A percentile compares a stretch with the other conserved stretches of the same genome.
These are phyloP conservation scores for Corylus heterophylla DNA, from an alignment of 306 rosid species.

Conservation along the genomic window DNA sequence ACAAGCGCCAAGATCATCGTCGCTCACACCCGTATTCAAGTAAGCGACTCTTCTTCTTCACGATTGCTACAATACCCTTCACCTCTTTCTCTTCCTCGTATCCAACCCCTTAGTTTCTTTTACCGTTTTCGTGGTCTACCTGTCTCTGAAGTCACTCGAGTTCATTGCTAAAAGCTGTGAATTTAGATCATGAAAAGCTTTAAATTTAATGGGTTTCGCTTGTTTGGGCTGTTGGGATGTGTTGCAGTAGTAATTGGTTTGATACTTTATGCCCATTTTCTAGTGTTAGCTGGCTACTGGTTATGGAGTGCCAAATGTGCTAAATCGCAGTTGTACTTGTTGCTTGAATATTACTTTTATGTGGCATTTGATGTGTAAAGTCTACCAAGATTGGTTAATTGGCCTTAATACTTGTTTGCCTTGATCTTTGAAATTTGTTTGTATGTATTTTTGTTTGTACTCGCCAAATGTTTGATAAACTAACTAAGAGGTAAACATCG, in stretches of 20 bases:
- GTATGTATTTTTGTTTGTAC: background rate
- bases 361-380: background rate
- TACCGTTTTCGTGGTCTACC: background rate
- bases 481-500: background rate
- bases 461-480: constrained; percentile 22
- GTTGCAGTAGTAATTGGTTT: background rate
- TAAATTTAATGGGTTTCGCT: background rate
- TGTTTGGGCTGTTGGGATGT: background rate
- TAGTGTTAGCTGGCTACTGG: background rate
- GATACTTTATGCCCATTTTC: background rate
- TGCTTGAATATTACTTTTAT: background rate
- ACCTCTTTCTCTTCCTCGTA: background rate
- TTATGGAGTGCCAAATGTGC: background rate
- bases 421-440: background rate
- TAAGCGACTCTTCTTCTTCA: background rate
- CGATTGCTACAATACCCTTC: background rate
- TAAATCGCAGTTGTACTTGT: background rate
- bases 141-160: background rate
- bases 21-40: background rate
- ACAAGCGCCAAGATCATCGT: background rate
- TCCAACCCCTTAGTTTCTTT: background rate
- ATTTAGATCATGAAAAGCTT: background rate
- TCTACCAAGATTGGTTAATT: background rate
- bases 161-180: background rate
- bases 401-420: background rate